These are phyloP conservation scores for Blastocystis hominis DNA, from an alignment of 352 stramenopile genomes.

Conservation along the genomic window DNA sequence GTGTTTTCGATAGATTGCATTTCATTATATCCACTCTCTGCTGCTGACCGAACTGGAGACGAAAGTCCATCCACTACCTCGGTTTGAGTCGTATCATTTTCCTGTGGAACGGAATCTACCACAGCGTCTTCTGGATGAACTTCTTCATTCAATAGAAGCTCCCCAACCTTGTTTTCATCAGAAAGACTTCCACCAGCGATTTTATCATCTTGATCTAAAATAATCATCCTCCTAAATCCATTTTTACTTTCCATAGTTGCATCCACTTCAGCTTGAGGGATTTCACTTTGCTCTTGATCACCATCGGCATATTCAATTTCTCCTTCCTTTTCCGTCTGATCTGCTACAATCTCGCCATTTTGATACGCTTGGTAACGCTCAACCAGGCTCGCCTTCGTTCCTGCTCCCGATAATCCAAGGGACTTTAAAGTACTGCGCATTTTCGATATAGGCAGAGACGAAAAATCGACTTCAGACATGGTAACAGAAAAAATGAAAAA, in stretches of 20 bases:
- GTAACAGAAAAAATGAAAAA: not conserved
- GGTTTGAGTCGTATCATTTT: not conserved
- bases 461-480: slow-evolving; percentile 38
- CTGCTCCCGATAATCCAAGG: slow-evolving; percentile 15
- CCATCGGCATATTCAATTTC: not conserved
- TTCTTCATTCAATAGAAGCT: not conserved
- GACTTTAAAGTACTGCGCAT: not conserved
- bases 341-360: not conserved
- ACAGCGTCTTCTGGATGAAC: not conserved
- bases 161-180: not conserved
- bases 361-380: slow-evolving; percentile 16
- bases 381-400: slow-evolving; percentile 36
- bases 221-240: too few species aligned
- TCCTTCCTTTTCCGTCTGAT: not conserved
- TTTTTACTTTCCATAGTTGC: too few species aligned
- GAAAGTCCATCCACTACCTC: not conserved
- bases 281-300: not conserved
- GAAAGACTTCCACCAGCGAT: not conserved
- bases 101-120: not conserved
- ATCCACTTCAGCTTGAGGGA: not conserved
- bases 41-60: not conserved
- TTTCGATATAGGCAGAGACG: slow-evolving; percentile 45
- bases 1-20: not conserved
- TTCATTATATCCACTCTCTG: not conserved
- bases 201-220: too few species aligned